Evolutionary conservation across 164 flowering plant genomes (phyloP).

Genomic region (Amborella trichopoda): DNA sequence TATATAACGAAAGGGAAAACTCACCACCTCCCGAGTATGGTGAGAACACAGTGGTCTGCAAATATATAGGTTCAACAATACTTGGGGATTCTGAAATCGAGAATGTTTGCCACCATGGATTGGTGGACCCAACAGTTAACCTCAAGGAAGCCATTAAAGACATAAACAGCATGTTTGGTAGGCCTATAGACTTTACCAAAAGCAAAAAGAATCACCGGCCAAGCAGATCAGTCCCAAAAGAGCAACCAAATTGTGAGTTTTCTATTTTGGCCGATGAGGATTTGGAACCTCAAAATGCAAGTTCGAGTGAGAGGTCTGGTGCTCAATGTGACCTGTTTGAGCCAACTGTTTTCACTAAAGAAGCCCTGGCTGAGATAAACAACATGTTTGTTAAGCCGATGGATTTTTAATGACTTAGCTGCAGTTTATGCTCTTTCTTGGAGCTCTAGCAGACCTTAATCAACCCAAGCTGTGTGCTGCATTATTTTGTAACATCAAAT

Average conservation of each 20-base stretch:
- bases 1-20: constrained; percentile 12
- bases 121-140: constrained; percentile 91
- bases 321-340: constrained; percentile 52
- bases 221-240: constrained; percentile 18
- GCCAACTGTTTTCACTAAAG: constrained; percentile 68
- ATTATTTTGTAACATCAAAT: too few species aligned
- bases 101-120: constrained; percentile 92
- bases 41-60: constrained; percentile 73
- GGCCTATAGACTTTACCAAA: constrained; percentile 80
- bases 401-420: constrained; percentile 35
- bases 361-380: constrained; percentile 87
- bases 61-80: constrained; percentile 82
- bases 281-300: constrained; percentile 16
- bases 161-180: constrained; percentile 83
- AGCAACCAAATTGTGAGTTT: constrained; percentile 29
- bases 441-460: too few species aligned
- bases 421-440: neutral
- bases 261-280: constrained; percentile 67
- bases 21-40: constrained; percentile 19
- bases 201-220: constrained; percentile 34
- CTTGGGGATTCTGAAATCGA: constrained; percentile 67
- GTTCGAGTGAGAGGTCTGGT: constrained; percentile 13
- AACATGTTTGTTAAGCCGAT: constrained; percentile 83
- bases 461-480: too few species aligned
- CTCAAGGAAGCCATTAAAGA: constrained; percentile 92